Evolutionary conservation across 1,284 basidiomycete genomes (phyloP), one percentile per base, ranked within the genome.

Genomic region (Sporisorium exsertum): DNA sequence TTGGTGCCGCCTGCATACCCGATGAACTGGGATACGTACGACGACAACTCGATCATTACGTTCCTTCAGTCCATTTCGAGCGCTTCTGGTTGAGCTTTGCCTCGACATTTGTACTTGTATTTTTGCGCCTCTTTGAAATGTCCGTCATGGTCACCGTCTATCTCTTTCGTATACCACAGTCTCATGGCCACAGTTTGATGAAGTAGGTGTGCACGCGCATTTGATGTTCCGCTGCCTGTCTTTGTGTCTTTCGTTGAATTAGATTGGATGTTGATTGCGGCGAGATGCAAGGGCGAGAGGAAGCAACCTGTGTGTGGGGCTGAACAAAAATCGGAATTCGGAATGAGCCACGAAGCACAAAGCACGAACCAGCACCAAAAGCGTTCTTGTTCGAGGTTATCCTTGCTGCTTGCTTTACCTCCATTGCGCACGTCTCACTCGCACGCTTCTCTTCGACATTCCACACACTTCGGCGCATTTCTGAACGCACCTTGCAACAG

Each of bases 41-140:
- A 77, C 58, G 73, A 77, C 35, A 77, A 77, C 50, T 65, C 61
- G n/a, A 77, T 77, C 58, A 77, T 77, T 49, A 77, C 73, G 0
- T 77, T 77, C 33, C 45, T 77, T 15, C 73, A 77, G 57, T 64
- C 61, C 13, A 77, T 77, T 37, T 64, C 61, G 13, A 75, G 60
- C 50, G 62, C 58, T 5, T 58, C 72, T 6, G 58, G 53, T 9
- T 66, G 32, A 37, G 22, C 22, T 8, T 22, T 35, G 2, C n/a
- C 20, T 27, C 18, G 7, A 40, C 33, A 32, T 16, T 32, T 58
- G 45, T 58, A 49, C 46, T 58, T 58, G 16, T 58, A 57, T n/a
- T 20, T 29, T 26, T 9, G 8, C 16, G 8, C 26, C 24, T n/a
- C n/a, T n/a, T n/a, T n/a, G n/a, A n/a, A n/a, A n/a, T n/a, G n/a